Evolutionary conservation across 257 asterid species (phyloP).

Genomic region (Forsythia suspensa): DNA sequence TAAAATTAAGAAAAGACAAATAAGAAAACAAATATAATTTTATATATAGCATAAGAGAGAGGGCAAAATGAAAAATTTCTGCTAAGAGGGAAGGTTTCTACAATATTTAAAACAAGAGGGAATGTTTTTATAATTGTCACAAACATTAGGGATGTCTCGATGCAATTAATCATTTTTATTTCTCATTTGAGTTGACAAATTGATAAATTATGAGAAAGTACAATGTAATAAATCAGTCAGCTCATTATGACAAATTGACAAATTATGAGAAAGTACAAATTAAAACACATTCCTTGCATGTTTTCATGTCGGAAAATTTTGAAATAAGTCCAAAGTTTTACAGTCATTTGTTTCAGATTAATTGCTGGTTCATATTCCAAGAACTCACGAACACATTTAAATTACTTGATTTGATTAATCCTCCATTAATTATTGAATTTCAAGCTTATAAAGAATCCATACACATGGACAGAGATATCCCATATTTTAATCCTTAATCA

Average conservation of each 20-base stretch:
- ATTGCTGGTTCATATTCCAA: conserved; percentile 56
- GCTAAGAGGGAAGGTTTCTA: too few species aligned
- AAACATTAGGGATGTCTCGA: too few species aligned
- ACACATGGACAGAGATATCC: conserved; percentile 52
- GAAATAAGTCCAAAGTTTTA: conserved; percentile 51
- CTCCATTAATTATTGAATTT: conserved; percentile 35
- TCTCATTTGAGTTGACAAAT: background rate
- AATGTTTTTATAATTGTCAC: too few species aligned
- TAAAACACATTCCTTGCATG: conserved; percentile 64
- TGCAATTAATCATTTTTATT: background rate
- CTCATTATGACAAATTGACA: background rate
- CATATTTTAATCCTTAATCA: conserved; percentile 31
- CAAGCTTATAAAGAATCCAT: conserved; percentile 19
- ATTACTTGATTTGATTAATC: conserved; percentile 8
- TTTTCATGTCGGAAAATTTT: conserved; percentile 52
- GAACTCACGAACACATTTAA: conserved; percentile 48
- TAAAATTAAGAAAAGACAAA: too few species aligned
- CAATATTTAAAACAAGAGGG: too few species aligned
- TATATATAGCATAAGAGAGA: too few species aligned
- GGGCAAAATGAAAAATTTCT: too few species aligned
- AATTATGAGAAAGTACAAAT: background rate
- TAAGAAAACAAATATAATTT: too few species aligned
- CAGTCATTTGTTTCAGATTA: conserved; percentile 42
- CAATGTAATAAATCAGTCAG: conserved; percentile 1
- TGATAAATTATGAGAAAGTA: background rate